Evolutionary conservation across 108 stramenopile genomes (phyloP), one percentile per base, ranked within the genome.

Genomic region (Epithemia pelagica): DNA sequence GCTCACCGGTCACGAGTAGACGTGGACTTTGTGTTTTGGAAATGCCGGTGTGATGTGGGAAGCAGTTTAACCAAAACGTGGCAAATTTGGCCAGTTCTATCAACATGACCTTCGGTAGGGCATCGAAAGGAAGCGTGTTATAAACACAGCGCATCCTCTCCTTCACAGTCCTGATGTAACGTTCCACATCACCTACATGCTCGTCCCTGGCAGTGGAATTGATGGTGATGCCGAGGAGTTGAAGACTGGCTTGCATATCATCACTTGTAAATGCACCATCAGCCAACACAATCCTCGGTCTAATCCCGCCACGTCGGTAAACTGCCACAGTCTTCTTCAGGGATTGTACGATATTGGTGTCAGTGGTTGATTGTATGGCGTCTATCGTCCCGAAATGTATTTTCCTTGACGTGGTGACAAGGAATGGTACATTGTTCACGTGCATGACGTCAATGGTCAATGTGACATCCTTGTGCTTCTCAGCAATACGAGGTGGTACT

Each of bases 131-230:
- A 0, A 76, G 54, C 0, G 60, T 58, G 23, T 69, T 53, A 28
- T 65, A 25, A 27, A 25, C 30, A 23, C 53, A 58, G 0, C 71
- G 22, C 7, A 54, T 57, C 7, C 74, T 62, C n/a, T 82, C 81
- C 29, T 82, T 53, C 7, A 78, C 61, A 10, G 65, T 70, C 1
- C 76, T 68, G 30, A 77, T 77, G 32, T 52, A 66, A 5, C 79
- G 66, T 59, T 85, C 80, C 22, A 79, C 59, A 51, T 74, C 78
- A 29, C 75, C 73, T 1, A 82, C 75, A 61, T 85, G 84, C 31
- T 79, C 80, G 30, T 74, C 71, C 8, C 32, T 21, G 18, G 76
- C 29, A 3, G 59, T 67, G n/a, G 55, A 24, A 19, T 78, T 64
- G 32, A 72, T 32, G 0, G 54, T 30, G 25, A 65, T 32, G 2